Base-by-base conservation (phyloP, 371 early-diverging fungal genomes). In the Saksenaea vasiformis region DNA sequence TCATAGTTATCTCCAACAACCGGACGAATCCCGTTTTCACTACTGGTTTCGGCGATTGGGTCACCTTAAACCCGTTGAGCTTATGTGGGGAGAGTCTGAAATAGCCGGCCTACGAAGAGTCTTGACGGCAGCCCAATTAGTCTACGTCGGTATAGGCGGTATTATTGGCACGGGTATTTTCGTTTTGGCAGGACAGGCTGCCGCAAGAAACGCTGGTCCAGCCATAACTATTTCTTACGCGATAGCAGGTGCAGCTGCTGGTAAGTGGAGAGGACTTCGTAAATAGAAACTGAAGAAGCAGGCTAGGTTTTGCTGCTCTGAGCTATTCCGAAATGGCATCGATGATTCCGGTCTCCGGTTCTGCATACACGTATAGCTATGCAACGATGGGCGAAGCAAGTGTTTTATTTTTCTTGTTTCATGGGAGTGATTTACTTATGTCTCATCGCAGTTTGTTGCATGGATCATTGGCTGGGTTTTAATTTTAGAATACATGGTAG, bases 401-500 rank as follows among this genome's bases (percentile, higher is more conserved):
- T 61, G 9, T 22, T 11, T 5, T 35, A n/a, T 37, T 34, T 47
- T 37, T 47, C 39, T 37, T 24, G 1, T 41, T 37, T 26, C 5
- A 31, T 4, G 31, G 7, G 31, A 31, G 4, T 22, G 22, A 7
- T 47, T 19, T 47, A 11, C 15, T 26, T 13, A 27, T 27, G 5
- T n/a, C 14, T 17, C 22, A 3, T 61, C 31, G 14, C 43, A 69
- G 74, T 72, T 91, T 35, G 69, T 89, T 22, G 92, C 86, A 5
- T 93, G 91, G 91, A 85, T 87, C 38, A 88, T 93, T 63, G 91
- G 91, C 22, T 93, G 93, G 93, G 85, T 90, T 73, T 75, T 92
- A 37, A 88, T 89, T 14, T 75, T 93, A 44, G 93, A 93, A 76
- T 92, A 91, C 64, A 72, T 88, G 76, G 85, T 90, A 7, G 90